Evolutionary conservation across 345 rosid genomes (phyloP), one percentile per base, ranked within the genome.

Genomic region (Hirschfeldia incana): DNA sequence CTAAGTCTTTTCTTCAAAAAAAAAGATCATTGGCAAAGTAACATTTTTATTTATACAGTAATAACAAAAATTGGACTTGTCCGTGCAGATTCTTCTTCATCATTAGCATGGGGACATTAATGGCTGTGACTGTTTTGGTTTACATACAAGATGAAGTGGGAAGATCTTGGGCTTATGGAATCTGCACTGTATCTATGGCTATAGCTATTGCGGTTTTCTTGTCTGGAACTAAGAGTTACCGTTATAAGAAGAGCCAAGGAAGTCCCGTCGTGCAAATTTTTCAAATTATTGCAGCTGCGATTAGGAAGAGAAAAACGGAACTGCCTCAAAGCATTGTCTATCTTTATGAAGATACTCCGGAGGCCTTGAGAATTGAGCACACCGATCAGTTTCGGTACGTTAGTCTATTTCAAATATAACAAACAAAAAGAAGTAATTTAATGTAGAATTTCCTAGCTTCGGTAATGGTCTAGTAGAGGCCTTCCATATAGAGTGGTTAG

Each of bases 261-360:
- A 94, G 94, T 80, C 97, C 97, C 3, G 82, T 92, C 10, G 93
- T 92, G 34, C 96, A 89, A 66, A 89, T 94, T 62, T 76, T 84
- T 73, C 98, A 94, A 72, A 94, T 94, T 37, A 72, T 90, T 71
- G 88, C 73, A 3, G 98, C 94, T 62, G 83, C 97, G 4, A 32
- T 79, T 27, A 85, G 73, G 70, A 94, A 92, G 76, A 88, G 89
- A 71, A 77, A 86, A 13, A 16, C 76, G 65, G 83, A 83, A 42
- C 21, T 82, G 4, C 97, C 97, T 70, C 85, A 82, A 37, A 77
- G 73, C 70, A 60, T 80, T 60, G 85, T 79, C 21, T 81, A 77
- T 63, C 75, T 92, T 79, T 88, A 88, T 62, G 93, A 90, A 78
- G 84, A 85, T 62, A 61, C 39, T 33, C 86, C 87, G 0, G 89